Conservation (phyloP, 192 early-diverging fungal genomes). For the Diversispora epigaea region DNA sequence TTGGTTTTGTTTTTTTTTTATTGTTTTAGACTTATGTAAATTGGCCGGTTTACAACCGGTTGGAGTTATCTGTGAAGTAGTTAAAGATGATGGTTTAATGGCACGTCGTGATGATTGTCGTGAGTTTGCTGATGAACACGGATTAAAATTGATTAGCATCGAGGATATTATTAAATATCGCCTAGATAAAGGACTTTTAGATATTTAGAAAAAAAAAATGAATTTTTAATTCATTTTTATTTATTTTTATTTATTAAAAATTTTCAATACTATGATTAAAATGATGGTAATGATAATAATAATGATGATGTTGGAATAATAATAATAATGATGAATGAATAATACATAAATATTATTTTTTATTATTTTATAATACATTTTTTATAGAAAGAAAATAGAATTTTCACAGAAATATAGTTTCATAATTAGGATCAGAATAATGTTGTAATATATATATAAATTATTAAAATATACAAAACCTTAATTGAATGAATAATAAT, state of each 20-base stretch:
- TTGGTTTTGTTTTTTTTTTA: background rate
- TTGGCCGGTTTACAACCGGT: slow-evolving; percentile 79
- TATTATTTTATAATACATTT: too few relatives aligned
- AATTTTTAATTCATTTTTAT: background rate
- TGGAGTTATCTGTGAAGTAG: slow-evolving; percentile 91
- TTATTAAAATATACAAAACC: background rate
- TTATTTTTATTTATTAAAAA: background rate
- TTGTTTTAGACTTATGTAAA: slow-evolving; percentile 80
- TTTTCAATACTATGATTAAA: too few relatives aligned
- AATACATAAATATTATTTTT: too few relatives aligned
- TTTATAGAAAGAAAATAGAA: too few relatives aligned
- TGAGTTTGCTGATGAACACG: slow-evolving; percentile 80
- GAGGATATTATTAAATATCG: slow-evolving; percentile 81
- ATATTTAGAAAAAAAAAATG: slow-evolving; percentile 19
- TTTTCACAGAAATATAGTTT: too few relatives aligned
- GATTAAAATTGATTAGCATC: slow-evolving; percentile 87
- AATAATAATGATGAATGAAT: too few relatives aligned
- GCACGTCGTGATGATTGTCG: slow-evolving; percentile 90
- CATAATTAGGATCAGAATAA: too few relatives aligned
- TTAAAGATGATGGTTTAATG: slow-evolving; percentile 91
- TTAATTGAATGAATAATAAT: background rate
- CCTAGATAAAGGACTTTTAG: slow-evolving; percentile 42
- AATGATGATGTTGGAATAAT: too few relatives aligned
- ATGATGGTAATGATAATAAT: too few relatives aligned
- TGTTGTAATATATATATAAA: too few relatives aligned